These are phyloP conservation scores for Calendula officinalis DNA, from an alignment of 129 eudicot species.

Conservation along the genomic window DNA sequence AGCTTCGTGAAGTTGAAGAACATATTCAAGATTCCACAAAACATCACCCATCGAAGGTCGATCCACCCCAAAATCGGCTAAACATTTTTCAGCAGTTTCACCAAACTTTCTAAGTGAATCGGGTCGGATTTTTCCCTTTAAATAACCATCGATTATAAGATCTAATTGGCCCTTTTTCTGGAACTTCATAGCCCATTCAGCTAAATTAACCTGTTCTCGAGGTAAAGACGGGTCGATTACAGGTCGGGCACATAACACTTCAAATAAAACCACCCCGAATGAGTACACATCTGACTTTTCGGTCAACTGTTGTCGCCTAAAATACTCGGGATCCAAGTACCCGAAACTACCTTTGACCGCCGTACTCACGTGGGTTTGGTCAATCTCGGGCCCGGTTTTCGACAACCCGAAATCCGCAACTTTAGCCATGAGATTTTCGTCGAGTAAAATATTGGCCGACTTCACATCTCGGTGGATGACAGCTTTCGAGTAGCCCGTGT, in stretches of 20 bases:
- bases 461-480: slow-evolving; percentile 97
- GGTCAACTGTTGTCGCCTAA: slow-evolving; percentile 83
- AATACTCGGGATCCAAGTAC: slow-evolving; percentile 91
- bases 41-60: slow-evolving; percentile 97
- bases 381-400: slow-evolving; percentile 82
- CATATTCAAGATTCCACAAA: slow-evolving; percentile 94
- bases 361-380: slow-evolving; percentile 93
- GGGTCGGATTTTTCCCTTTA: slow-evolving; percentile 63
- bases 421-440: slow-evolving; percentile 86
- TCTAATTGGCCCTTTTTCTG: slow-evolving; percentile 84
- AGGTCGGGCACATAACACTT: slow-evolving; percentile 90
- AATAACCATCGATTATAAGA: slow-evolving; percentile 60
- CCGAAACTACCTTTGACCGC: slow-evolving; percentile 99
- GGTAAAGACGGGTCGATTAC: slow-evolving; percentile 88
- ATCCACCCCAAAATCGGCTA: slow-evolving; percentile 89
- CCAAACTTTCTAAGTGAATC: slow-evolving; percentile 86
- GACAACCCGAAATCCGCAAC: slow-evolving; percentile 98
- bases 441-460: slow-evolving; percentile 84
- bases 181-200: slow-evolving; percentile 97
- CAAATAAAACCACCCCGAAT: slow-evolving; percentile 84
- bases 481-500: slow-evolving; percentile 82
- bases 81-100: slow-evolving; percentile 93
- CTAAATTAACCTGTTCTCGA: slow-evolving; percentile 83
- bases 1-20: slow-evolving; percentile 86
- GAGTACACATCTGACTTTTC: slow-evolving; percentile 95